Evolutionary conservation across 495 filamentous ascomycete genomes (phyloP), one percentile per base, ranked within the genome.

Genomic region (Glarea lozoyensis): DNA sequence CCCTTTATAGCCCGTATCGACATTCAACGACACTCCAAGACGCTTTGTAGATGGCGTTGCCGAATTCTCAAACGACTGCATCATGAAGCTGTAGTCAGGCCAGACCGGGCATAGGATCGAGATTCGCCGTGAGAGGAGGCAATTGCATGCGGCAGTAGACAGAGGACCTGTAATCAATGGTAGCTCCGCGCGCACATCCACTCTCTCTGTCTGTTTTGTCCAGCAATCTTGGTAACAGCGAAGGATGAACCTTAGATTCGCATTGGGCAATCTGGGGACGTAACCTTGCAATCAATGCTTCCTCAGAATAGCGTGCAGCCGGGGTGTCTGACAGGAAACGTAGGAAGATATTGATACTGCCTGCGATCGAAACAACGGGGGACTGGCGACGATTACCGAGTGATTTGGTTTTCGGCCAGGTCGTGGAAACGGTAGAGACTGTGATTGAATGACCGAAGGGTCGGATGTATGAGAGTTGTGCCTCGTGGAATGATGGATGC

Each of bases 1-100:
- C 29, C 46, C 46, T 36, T 50, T 56, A 30, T 53, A 53, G 24
- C 49, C 46, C 27, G 54, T 53, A 47, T 56, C 54, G 17, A 56
- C 31, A 25, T 53, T 53, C 25, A 53, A 25, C 15, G 49, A 45
- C 20, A 45, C 43, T 19, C 49, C 43, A 22, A 48, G 37, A 31
- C 54, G 54, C 50, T 47, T 50, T 25, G 49, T 47, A 6, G 54
- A 47, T 17, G 53, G 43, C 18, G 21, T 40, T 4, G 45, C 36
- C 13, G 29, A 34, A 31, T 52, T 46, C 33, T 55, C 53, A 33
- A 40, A 42, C 1, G 49, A 48, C 22, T 53, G 54, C 54, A 56
- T 56, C 20, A 42, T 53, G 49, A 41, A 18, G 23, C 38, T 29
- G 25, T 30, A 23, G 18, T 29, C 32, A 16, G 25, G 46, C 31